Conservation (phyloP, 169 alveolate genomes). For the Besnoitia besnoiti region DNA sequence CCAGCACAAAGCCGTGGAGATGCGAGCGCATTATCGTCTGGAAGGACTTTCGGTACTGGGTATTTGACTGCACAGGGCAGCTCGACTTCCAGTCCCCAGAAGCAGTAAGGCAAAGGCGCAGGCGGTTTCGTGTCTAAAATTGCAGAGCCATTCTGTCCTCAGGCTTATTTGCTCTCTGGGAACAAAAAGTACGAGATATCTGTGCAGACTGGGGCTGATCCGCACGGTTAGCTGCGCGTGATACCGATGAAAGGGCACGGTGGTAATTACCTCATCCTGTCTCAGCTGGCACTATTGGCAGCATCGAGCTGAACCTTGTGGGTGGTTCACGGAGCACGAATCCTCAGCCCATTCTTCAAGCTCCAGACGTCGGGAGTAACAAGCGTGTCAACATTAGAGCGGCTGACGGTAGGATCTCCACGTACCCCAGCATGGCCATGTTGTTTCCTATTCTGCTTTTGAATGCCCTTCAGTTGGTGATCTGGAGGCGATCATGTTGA, state of each 20-base stretch:
- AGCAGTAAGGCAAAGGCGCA: conserved; percentile 63
- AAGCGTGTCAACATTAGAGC: conserved; percentile 72
- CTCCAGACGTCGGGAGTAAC: conserved; percentile 68
- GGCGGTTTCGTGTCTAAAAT: neutral
- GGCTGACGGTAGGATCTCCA: conserved; percentile 68
- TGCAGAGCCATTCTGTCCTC: neutral
- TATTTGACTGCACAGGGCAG: conserved; percentile 84
- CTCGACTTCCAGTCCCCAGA: conserved; percentile 75
- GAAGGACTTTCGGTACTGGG: conserved; percentile 89
- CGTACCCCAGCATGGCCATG: neutral
- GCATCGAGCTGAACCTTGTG: conserved; percentile 66
- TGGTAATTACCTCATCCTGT: neutral
- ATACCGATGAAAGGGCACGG: neutral
- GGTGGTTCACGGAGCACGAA: conserved; percentile 73
- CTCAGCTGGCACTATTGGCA: conserved; percentile 75
- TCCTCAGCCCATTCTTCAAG: conserved; percentile 63
- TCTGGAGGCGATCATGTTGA: conserved; percentile 70
- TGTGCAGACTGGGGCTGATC: conserved; percentile 75
- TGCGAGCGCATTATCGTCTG: conserved; percentile 86
- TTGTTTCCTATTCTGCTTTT: neutral
- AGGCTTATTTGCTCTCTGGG: conserved; percentile 74
- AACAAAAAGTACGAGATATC: conserved; percentile 73
- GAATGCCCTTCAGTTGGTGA: conserved; percentile 64
- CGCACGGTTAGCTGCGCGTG: conserved; percentile 54
- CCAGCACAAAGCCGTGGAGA: conserved; percentile 83